Base-by-base conservation (phyloP, 192 early-diverging fungal species). In the Geranomyces variabilis region DNA sequence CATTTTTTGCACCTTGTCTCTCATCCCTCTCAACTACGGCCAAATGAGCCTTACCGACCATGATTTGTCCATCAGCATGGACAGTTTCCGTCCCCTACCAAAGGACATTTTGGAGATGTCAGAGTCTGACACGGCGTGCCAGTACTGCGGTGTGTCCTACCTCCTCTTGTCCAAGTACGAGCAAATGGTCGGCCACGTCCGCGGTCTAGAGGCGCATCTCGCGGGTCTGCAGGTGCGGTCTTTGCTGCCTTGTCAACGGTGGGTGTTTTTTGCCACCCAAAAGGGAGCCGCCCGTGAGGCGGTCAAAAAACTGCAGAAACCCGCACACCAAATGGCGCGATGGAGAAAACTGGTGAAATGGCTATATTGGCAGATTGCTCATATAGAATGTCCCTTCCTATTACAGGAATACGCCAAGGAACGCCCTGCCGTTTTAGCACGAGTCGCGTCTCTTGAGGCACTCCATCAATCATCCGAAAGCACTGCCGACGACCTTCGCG, bases 71-170 rank as follows among this genome's bases (percentile, higher is more conserved):
- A 41, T 41, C 36, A 41, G 36, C 10, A 41, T 41, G 36, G 36
- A 41, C 36, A 7, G 5, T 10, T 41, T 41, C 10, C 36, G 36
- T 41, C 81, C 81, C 5, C 71, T 86, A 1, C 81, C 81, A 14
- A 71, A 81, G 9, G 86, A 87, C 28, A 84, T 87, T 55, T 59
- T 77, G 30, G 48, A 56, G 19, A 63, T 87, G 74, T 57, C 71
- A 26, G 82, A 85, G 36, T 31, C 30, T 8, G 82, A 83, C 61
- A 86, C 86, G 14, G 84, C 80, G 1, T 87, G 86, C 59, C 72
- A 79, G 45, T 87, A 84, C 66, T 87, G 86, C 66, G 86, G 86
- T 13, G 79, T 87, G 33, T 86, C 84, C 1, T 87, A 87, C 69
- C 79, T 87, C 59, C 59, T 87, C 13, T 71, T 84, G 34, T 68